Base-by-base conservation (phyloP, 2,329 filamentous ascomycete species). In the Penicillium sp. region DNA sequence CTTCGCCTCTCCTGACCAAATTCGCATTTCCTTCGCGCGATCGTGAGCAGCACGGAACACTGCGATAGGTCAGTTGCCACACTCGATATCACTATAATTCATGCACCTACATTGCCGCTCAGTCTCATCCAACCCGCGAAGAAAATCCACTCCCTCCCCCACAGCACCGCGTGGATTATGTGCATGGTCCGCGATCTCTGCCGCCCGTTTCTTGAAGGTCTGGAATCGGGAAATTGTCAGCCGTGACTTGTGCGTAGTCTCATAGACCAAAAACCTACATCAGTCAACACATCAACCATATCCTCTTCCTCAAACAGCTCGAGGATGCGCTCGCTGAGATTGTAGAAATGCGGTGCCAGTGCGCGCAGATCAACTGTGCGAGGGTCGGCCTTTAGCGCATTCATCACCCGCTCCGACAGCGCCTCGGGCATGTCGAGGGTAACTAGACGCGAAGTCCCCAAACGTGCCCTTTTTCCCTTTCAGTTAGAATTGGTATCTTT, bases 221-320 rank as follows among this genome's bases (percentile, higher is more conserved):
- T 86, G 46, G 15, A 12, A 9, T 24, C 13, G 12, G 23, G 23
- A 3, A 25, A 27, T 27, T 8, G 38, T 40, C 9, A 40, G 38
- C 6, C 4, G 23, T 40, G n/a, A 4, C 15, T 40, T 15, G 5
- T 15, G n/a, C n/a, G 8, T 15, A 15, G n/a, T 27, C 5, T 8
- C 18, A 20, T 9, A 4, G 1, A 3, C 13, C 6, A 7, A 12
- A 29, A 40, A 27, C 65, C 50, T 60, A 75, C 73, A 60, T 74
- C 78, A 48, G 81, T 78, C 59, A 92, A 68, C 18, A 93, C 82
- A 56, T 88, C 83, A 15, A 81, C 78, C 67, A 88, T 81, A 48
- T 89, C 88, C 48, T 96, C 84, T 68, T 95, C 91, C 50, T 96
- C 91, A 54, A 95, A 95, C 0, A 98, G 72, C 51, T 96, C 91